Evolutionary conservation across 108 stramenopile species (phyloP).

Genomic region (Aurantiochytrium sp.): DNA sequence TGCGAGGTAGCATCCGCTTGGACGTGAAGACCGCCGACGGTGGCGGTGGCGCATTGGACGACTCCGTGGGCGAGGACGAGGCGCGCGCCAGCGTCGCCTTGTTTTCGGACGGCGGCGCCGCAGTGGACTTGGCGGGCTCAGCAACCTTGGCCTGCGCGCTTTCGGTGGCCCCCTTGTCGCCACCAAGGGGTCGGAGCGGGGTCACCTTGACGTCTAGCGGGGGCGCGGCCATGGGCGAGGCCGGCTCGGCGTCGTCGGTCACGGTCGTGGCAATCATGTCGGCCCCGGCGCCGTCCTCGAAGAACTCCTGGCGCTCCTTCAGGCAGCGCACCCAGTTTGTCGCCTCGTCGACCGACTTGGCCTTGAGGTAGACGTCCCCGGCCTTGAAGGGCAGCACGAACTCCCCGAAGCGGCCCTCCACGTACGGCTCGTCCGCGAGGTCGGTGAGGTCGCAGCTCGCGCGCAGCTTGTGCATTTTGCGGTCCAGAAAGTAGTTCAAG

Average conservation of each 20-base stretch:
- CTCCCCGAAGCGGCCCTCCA: slow-evolving; percentile 3
- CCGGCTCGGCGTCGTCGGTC: not conserved
- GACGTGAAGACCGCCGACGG: too few species aligned
- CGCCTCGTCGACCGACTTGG: not conserved
- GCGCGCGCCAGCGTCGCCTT: too few species aligned
- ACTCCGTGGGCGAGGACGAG: too few species aligned
- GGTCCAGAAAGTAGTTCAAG: not conserved
- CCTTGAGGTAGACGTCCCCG: not conserved
- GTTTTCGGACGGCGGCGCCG: too few species aligned
- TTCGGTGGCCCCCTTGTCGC: too few species aligned
- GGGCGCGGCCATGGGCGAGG: not conserved
- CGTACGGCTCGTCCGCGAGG: not conserved
- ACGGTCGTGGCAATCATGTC: not conserved
- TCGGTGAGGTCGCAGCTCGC: slow-evolving; percentile 23
- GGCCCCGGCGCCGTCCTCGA: not conserved
- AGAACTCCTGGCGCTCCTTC: not conserved
- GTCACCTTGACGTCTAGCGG: not conserved
- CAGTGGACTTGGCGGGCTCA: too few species aligned
- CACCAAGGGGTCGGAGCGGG: too few species aligned
- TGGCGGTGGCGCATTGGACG: too few species aligned
- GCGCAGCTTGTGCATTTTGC: slow-evolving; percentile 20
- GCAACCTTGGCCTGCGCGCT: too few species aligned
- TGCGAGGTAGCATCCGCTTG: too few species aligned
- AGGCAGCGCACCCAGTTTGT: not conserved
- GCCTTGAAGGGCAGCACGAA: not conserved